Conservation (phyloP, 1,284 basidiomycete genomes). For the Cutaneotrichosporon mucoides region DNA sequence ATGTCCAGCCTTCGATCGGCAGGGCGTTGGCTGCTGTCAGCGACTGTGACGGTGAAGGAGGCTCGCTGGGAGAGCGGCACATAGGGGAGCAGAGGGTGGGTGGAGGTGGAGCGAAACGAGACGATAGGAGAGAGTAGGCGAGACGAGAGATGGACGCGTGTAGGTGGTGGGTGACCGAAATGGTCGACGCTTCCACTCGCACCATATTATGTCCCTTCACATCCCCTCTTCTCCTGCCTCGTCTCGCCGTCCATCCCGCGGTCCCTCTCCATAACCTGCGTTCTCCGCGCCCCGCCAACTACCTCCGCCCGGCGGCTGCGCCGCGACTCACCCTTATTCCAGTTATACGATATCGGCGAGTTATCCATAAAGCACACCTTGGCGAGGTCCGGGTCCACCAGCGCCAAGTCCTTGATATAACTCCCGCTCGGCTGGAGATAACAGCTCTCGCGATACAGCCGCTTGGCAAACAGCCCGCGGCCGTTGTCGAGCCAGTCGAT, state of each 20-base stretch:
- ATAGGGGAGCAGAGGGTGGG: neutral
- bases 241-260: too few species aligned
- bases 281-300: too few species aligned
- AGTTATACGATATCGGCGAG: slow-evolving; percentile 85
- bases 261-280: too few species aligned
- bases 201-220: too few species aligned
- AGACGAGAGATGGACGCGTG: too few species aligned
- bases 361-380: slow-evolving; percentile 94
- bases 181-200: too few species aligned
- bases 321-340: slow-evolving; percentile 74
- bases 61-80: neutral
- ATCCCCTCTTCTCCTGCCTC: too few species aligned
- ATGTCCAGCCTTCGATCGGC: slow-evolving; percentile 98
- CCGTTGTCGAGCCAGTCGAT: slow-evolving; percentile 99
- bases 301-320: too few species aligned
- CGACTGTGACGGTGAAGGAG: neutral
- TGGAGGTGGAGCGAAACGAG: neutral
- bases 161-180: too few species aligned
- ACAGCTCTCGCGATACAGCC: slow-evolving; percentile 92
- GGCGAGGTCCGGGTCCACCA: slow-evolving; percentile 83
- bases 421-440: slow-evolving; percentile 84
- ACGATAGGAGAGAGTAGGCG: too few species aligned
- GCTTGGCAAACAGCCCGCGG: slow-evolving; percentile 76
- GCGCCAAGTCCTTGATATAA: slow-evolving; percentile 87
- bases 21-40: slow-evolving; percentile 78